phyloP scores from a whole-genome alignment of 208 protist species.

The Leishmania braziliensis region DNA sequence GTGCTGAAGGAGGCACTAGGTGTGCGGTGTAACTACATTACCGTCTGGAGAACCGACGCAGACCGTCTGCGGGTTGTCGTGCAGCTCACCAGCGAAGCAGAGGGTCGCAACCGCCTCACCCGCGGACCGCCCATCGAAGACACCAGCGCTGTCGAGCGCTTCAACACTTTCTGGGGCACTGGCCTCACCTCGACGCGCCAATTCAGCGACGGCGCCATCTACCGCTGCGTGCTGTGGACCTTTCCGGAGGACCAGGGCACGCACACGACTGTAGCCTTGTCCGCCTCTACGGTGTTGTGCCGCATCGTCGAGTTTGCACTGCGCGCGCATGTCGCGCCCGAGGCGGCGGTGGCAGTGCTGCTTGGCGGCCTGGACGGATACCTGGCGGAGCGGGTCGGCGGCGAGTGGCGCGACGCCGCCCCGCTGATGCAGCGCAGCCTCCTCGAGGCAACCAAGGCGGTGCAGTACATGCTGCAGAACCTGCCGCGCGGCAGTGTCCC shows the following conservation, averaged over 20 bases:
- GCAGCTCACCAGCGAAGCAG: slow-evolving; percentile 60
- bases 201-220: slow-evolving; percentile 86
- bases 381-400: slow-evolving; percentile 68
- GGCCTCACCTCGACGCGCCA: slow-evolving; percentile 77
- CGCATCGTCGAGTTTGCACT: slow-evolving; percentile 67
- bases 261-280: slow-evolving; percentile 59
- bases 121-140: slow-evolving; percentile 78
- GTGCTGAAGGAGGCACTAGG: slow-evolving; percentile 59
- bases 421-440: slow-evolving; percentile 62
- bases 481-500: slow-evolving; percentile 67
- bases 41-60: slow-evolving; percentile 50
- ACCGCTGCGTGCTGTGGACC: slow-evolving; percentile 83
- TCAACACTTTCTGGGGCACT: slow-evolving; percentile 82
- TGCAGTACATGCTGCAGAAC: slow-evolving; percentile 68
- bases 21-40: slow-evolving; percentile 41
- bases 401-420: slow-evolving; percentile 74
- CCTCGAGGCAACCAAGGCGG: slow-evolving; percentile 53
- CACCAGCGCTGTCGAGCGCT: slow-evolving; percentile 60
- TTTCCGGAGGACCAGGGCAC: slow-evolving; percentile 56
- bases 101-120: slow-evolving; percentile 77
- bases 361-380: slow-evolving; percentile 69
- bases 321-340: slow-evolving; percentile 43
- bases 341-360: slow-evolving; percentile 46
- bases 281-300: slow-evolving; percentile 58
- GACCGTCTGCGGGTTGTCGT: slow-evolving; percentile 55